phyloP scores from a whole-genome alignment of 176 grass and related monocot genomes.

The Triticum monococcum region DNA sequence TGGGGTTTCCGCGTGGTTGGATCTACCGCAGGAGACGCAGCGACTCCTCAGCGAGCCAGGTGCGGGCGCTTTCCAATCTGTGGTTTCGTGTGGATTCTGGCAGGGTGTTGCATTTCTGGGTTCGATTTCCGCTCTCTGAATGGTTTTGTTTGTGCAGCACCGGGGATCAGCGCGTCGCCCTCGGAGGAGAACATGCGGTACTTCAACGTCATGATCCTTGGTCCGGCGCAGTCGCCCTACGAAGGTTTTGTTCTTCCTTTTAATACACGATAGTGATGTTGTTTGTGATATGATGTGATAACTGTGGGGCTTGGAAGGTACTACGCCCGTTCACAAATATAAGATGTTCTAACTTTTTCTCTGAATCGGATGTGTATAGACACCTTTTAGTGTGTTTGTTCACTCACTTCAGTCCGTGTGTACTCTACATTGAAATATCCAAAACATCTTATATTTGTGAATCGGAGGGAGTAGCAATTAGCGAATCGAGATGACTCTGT shows the following conservation, averaged over 20 bases:
- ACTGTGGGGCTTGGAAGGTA: not conserved
- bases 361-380: too few species aligned
- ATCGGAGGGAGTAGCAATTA: not conserved
- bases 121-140: slow-evolving; percentile 8
- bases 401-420: too few species aligned
- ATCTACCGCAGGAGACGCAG: slow-evolving; percentile 88
- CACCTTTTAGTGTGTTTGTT: too few species aligned
- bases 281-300: not conserved
- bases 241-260: slow-evolving; percentile 39
- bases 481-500: slow-evolving; percentile 4
- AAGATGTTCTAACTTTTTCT: too few species aligned
- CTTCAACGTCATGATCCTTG: slow-evolving; percentile 99
- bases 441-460: too few species aligned
- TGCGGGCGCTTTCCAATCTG: slow-evolving; percentile 15
- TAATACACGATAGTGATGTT: not conserved
- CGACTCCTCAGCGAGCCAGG: slow-evolving; percentile 96
- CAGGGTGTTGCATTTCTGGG: not conserved
- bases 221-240: slow-evolving; percentile 82
- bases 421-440: too few species aligned
- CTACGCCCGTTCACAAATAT: too few species aligned
- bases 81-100: slow-evolving; percentile 11
- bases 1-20: slow-evolving; percentile 2
- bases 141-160: slow-evolving; percentile 53
- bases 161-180: slow-evolving; percentile 92
- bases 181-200: slow-evolving; percentile 99